Evolutionary conservation across 495 filamentous ascomycete species (phyloP).

Genomic region (Penicillium alfredii): DNA sequence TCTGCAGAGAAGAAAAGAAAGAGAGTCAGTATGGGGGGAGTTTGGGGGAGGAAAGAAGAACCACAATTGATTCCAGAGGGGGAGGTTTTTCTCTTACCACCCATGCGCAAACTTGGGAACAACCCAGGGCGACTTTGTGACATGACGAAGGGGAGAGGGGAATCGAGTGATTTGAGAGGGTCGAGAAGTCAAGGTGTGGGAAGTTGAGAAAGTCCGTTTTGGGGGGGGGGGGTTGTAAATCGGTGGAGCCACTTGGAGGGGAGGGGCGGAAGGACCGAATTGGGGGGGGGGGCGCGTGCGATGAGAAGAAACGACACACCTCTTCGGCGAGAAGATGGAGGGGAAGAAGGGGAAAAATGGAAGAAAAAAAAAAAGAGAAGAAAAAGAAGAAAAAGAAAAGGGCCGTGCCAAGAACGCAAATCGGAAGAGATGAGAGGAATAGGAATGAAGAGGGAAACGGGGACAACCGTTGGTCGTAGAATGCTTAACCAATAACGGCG

Average conservation of each 20-base stretch:
- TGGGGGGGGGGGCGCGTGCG: too few relatives aligned
- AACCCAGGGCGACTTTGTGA: constrained; percentile 69
- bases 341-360: constrained; percentile 11
- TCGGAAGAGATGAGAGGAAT: constrained; percentile 15
- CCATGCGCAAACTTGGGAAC: constrained; percentile 75
- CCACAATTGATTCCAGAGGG: constrained; percentile 6
- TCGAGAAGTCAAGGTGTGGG: constrained; percentile 10
- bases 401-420: constrained; percentile 64
- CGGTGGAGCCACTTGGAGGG: constrained; percentile 22
- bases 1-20: constrained; percentile 48
- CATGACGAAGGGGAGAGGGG: constrained; percentile 44
- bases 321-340: constrained; percentile 16
- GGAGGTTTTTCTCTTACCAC: constrained; percentile 52
- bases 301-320: constrained; percentile 22
- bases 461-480: too few relatives aligned
- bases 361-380: not conserved
- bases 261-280: constrained; percentile 27
- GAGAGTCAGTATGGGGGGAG: constrained; percentile 4
- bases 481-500: too few relatives aligned
- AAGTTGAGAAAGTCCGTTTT: constrained; percentile 25
- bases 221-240: constrained; percentile 18
- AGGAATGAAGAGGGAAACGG: constrained; percentile 26
- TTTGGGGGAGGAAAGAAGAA: not conserved
- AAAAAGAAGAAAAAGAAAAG: constrained; percentile 58
- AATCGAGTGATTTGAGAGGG: not conserved